Evolutionary conservation across 768 basidiomycete species (phyloP).

Genomic region (Termitomyces sp.): DNA sequence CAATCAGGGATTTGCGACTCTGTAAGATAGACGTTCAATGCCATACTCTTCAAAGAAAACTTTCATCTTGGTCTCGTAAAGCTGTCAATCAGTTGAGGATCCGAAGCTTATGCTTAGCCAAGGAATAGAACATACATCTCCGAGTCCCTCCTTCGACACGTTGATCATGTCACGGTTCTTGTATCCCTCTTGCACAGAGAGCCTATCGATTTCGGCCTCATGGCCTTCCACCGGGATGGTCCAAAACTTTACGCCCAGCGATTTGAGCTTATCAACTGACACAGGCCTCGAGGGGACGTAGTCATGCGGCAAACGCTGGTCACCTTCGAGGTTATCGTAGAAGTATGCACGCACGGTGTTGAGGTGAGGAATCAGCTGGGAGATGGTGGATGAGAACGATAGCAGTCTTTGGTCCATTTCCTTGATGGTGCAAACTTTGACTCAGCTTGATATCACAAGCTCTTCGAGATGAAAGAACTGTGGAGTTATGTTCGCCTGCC

Average conservation of each 20-base stretch:
- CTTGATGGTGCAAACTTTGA: not conserved
- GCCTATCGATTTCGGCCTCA: constrained; percentile 47
- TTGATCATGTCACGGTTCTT: constrained; percentile 81
- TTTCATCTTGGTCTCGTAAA: constrained; percentile 79
- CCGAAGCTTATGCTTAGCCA: not conserved
- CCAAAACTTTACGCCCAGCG: constrained; percentile 65
- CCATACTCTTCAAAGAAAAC: constrained; percentile 79
- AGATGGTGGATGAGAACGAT: not conserved
- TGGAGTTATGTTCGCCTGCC: not conserved
- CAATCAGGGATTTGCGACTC: not conserved
- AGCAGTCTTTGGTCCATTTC: not conserved
- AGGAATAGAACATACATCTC: constrained; percentile 44
- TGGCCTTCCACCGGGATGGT: constrained; percentile 58
- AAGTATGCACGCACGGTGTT: constrained; percentile 65
- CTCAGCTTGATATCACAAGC: too few relatives aligned
- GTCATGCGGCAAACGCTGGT: constrained; percentile 80
- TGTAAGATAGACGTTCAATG: not conserved
- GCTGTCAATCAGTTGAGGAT: constrained; percentile 15
- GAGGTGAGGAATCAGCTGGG: constrained; percentile 19
- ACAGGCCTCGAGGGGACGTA: constrained; percentile 54
- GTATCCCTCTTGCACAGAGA: constrained; percentile 69
- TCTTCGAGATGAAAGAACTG: not conserved
- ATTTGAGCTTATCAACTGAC: constrained; percentile 36
- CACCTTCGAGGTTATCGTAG: constrained; percentile 68
- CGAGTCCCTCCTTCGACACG: constrained; percentile 72